These are phyloP conservation scores for Verticillium nubilum DNA, from an alignment of 2,329 filamentous ascomycete species.

Conservation along the genomic window DNA sequence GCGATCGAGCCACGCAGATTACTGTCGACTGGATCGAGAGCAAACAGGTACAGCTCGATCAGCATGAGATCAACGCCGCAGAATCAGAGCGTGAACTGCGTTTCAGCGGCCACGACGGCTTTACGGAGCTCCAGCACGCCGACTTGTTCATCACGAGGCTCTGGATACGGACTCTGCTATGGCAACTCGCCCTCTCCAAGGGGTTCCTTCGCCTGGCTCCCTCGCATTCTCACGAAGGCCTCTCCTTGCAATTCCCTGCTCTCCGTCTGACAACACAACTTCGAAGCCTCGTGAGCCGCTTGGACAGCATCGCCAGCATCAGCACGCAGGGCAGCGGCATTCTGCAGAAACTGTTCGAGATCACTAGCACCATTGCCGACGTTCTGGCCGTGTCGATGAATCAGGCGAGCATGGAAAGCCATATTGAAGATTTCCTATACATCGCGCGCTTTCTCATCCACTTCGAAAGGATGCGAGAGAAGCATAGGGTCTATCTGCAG, in stretches of 20 bases:
- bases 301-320: conserved; percentile 35
- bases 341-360: conserved; percentile 54
- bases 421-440: conserved; percentile 49
- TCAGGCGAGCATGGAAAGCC: conserved; percentile 36
- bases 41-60: conserved; percentile 33
- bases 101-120: conserved; percentile 16
- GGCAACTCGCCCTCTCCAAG: conserved; percentile 34
- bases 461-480: conserved; percentile 39
- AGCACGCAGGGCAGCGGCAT: conserved; percentile 51
- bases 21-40: conserved; percentile 32
- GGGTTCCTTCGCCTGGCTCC: conserved; percentile 29
- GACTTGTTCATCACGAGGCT: conserved; percentile 34
- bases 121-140: conserved; percentile 33
- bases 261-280: conserved; percentile 31
- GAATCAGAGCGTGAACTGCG: conserved; percentile 19
- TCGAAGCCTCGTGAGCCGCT: conserved; percentile 27
- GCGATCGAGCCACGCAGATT: conserved; percentile 14
- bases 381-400: conserved; percentile 46
- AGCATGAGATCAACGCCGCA: conserved; percentile 26
- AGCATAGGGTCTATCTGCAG: conserved; percentile 34
- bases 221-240: conserved; percentile 25
- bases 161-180: conserved; percentile 34
- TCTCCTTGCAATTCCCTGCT: conserved; percentile 33
- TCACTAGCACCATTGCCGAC: conserved; percentile 54
- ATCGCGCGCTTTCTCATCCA: conserved; percentile 44